phyloP scores from a whole-genome alignment of 2,329 filamentous ascomycete genomes.

The Colletotrichum sidae region DNA sequence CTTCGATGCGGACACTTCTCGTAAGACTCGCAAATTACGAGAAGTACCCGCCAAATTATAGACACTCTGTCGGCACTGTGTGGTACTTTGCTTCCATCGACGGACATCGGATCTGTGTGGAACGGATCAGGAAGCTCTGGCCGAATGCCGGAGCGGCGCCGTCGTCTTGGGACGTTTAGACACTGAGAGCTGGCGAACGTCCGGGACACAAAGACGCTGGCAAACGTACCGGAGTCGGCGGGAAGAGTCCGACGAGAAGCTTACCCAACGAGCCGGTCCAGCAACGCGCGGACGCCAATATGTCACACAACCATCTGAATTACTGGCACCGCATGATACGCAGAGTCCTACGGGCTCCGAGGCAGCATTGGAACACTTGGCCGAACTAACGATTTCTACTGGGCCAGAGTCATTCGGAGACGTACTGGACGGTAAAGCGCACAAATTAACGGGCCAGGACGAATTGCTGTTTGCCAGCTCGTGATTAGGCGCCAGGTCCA shows the following conservation, averaged over 20 bases:
- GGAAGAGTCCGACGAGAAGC: background rate
- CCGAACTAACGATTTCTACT: background rate
- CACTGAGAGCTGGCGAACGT: conserved; percentile 29
- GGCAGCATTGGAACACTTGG: background rate
- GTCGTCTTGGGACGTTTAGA: conserved; percentile 13
- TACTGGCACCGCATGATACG: conserved; percentile 10
- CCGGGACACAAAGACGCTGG: conserved; percentile 17
- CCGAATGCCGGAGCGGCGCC: background rate
- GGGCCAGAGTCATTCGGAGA: background rate
- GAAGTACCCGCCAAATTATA: background rate
- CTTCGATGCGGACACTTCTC: background rate
- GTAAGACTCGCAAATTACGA: too few relatives aligned
- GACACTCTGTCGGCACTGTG: conserved; percentile 27
- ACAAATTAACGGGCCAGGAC: too few relatives aligned
- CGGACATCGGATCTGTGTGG: conserved; percentile 17
- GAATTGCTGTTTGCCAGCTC: too few relatives aligned
- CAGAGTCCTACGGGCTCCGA: conserved; percentile 6
- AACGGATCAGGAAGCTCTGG: background rate
- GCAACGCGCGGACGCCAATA: conserved; percentile 1
- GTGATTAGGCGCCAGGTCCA: too few relatives aligned
- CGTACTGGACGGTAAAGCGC: too few relatives aligned
- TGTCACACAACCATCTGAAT: conserved; percentile 8
- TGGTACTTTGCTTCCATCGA: conserved; percentile 19
- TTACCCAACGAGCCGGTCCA: background rate
- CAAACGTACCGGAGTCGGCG: background rate